phyloP scores from a whole-genome alignment of 2,329 filamentous ascomycete species.

The Setomelanomma holmii region DNA sequence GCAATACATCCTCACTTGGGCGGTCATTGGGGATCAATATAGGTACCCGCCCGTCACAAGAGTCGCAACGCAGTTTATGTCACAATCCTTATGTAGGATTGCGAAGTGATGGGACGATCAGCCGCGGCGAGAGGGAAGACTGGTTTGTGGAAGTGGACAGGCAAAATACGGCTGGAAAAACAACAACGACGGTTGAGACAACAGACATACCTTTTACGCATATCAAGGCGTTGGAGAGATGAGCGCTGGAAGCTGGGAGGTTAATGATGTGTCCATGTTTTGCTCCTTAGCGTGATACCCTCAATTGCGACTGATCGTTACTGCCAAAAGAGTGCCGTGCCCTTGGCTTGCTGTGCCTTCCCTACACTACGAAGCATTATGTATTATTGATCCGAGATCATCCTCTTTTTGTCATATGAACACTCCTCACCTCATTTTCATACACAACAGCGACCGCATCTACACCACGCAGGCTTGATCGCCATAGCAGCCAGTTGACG shows the following conservation, averaged over 20 bases:
- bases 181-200: conserved; percentile 18
- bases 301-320: not conserved
- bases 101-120: not conserved
- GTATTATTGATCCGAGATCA: too few species aligned
- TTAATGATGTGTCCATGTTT: too few species aligned
- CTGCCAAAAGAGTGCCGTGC: not conserved
- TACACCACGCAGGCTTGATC: too few species aligned
- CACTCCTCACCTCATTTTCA: too few species aligned
- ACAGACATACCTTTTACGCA: not conserved
- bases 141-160: conserved; percentile 28
- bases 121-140: conserved; percentile 17
- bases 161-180: conserved; percentile 15
- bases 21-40: conserved; percentile 13
- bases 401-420: too few species aligned
- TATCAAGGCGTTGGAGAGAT: conserved; percentile 5
- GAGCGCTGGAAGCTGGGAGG: not conserved
- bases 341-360: too few species aligned
- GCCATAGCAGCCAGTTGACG: too few species aligned
- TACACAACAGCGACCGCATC: too few species aligned
- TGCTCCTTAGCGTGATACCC: conserved; percentile 2
- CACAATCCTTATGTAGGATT: conserved; percentile 7
- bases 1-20: conserved; percentile 20
- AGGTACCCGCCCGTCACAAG: conserved; percentile 29
- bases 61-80: conserved; percentile 35
- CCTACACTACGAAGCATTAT: too few species aligned